Conservation (phyloP, 2,329 filamentous ascomycete genomes). For the Xylogone sp. region DNA sequence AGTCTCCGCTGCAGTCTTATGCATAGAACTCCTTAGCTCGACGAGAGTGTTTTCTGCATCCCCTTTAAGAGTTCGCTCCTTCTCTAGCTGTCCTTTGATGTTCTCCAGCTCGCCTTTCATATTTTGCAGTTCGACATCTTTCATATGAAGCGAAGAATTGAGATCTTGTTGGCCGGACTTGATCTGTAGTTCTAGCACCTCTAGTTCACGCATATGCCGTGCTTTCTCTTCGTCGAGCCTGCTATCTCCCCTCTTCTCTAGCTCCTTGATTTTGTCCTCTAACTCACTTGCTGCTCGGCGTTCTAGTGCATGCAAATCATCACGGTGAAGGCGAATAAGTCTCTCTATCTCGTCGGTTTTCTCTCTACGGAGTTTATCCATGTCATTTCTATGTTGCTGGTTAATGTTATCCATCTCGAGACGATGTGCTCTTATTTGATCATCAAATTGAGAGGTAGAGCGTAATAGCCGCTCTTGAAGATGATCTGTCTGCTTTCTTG, state of each 20-base stretch:
- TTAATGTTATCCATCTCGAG: constrained; percentile 49
- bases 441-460: constrained; percentile 46
- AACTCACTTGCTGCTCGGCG: constrained; percentile 51
- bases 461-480: constrained; percentile 39
- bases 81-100: constrained; percentile 48
- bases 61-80: constrained; percentile 51
- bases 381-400: constrained; percentile 50
- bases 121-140: constrained; percentile 52
- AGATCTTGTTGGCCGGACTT: constrained; percentile 39
- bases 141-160: constrained; percentile 28
- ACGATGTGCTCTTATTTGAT: constrained; percentile 45
- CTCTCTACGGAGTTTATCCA: constrained; percentile 49
- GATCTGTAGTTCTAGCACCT: constrained; percentile 55
- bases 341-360: constrained; percentile 53
- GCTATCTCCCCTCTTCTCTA: constrained; percentile 25
- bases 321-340: constrained; percentile 58
- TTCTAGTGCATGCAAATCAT: constrained; percentile 63
- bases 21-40: constrained; percentile 33
- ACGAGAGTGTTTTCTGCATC: constrained; percentile 44
- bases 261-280: constrained; percentile 24
- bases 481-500: constrained; percentile 35
- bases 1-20: constrained; percentile 51
- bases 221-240: constrained; percentile 64
- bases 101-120: constrained; percentile 42
- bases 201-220: constrained; percentile 57